Conservation (phyloP, 2,329 filamentous ascomycete genomes). For the Penicillium paneum region DNA sequence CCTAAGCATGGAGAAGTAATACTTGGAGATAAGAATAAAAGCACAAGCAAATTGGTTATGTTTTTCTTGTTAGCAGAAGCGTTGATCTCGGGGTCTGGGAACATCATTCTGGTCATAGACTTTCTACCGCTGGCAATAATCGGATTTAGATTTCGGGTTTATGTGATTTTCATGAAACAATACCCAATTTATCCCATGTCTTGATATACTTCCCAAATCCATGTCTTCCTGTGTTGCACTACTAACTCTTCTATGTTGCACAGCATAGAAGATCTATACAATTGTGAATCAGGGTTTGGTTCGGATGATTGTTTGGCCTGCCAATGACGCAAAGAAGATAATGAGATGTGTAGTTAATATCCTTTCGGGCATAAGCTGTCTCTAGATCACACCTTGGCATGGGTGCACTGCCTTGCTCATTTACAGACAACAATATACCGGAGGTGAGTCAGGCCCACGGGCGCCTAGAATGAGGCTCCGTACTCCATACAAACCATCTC, state of each 20-base stretch:
- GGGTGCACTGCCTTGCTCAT: no score
- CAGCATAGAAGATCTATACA: not conserved
- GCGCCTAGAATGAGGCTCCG: not conserved
- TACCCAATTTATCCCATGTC: not conserved
- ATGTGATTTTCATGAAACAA: not conserved
- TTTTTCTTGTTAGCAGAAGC: not conserved
- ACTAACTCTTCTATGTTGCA: not conserved
- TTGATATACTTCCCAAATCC: not conserved
- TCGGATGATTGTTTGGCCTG: not conserved
- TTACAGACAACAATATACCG: no score
- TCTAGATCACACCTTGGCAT: no score
- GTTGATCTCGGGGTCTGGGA: not conserved
- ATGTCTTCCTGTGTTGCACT: not conserved
- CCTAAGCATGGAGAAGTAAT: conserved; percentile 41
- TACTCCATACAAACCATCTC: not conserved
- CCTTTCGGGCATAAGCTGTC: no score
- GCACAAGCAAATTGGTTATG: not conserved
- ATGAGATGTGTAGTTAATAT: no score
- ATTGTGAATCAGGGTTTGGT: not conserved
- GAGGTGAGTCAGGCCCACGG: not conserved
- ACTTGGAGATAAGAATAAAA: not conserved
- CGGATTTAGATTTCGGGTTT: not conserved
- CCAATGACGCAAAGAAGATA: not conserved
- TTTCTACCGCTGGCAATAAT: not conserved
- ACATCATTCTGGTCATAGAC: not conserved